A percentile compares a stretch with the other conserved stretches of the same genome.
Evolutionary conservation across 371 early-diverging fungal genomes (phyloP).

Genomic region (Mucor sp.): DNA sequence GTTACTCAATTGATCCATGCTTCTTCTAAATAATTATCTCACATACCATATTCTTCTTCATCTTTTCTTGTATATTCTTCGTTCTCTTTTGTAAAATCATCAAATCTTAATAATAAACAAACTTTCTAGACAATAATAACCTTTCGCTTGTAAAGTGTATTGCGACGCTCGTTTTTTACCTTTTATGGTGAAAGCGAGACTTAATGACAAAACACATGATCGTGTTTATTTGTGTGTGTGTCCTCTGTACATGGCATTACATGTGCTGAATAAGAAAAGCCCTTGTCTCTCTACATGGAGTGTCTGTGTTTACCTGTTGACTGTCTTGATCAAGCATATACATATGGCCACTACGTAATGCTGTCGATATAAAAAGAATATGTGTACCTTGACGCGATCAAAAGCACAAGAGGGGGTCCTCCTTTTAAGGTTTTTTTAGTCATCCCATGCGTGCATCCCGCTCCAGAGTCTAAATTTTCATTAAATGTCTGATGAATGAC

Average conservation of each 20-base stretch:
- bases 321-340: too few relatives aligned
- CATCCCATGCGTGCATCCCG: neutral
- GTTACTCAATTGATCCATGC: conserved; percentile 26
- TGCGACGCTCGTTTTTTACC: neutral
- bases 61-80: neutral
- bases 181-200: neutral
- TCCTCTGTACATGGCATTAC: neutral
- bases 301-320: neutral
- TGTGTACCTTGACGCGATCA: neutral
- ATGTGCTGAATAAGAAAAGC: neutral
- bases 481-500: neutral
- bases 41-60: neutral
- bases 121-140: neutral
- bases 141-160: neutral
- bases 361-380: too few relatives aligned
- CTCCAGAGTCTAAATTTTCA: neutral
- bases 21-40: neutral
- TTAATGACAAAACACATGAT: conserved; percentile 1
- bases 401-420: neutral
- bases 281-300: neutral
- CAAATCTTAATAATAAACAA: neutral
- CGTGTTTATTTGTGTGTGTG: neutral
- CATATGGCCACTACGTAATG: too few relatives aligned
- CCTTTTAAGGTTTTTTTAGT: neutral
- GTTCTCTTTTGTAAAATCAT: neutral